Evolutionary conservation across 2,329 filamentous ascomycete genomes (phyloP), one percentile per base, ranked within the genome.

Genomic region (Colletotrichum melonis): DNA sequence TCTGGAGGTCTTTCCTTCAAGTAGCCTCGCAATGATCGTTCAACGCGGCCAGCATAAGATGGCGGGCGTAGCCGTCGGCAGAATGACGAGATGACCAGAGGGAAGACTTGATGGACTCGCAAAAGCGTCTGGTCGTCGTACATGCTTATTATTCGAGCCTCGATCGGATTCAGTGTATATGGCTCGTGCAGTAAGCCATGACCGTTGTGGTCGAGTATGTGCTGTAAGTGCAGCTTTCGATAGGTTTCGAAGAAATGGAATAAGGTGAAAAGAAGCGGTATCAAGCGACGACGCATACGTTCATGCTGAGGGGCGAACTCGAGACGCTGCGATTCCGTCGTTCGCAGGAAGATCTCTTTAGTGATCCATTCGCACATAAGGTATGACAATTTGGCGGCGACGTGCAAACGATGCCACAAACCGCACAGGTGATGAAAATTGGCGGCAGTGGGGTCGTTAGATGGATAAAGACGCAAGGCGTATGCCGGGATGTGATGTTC

Each of bases 171-270:
- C 54, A 89, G 73, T 0, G 90, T 92, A 75, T 89, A 92, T 0
- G 90, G 88, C 67, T 86, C 84, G 55, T 79, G 83, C 54, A 82
- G 81, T 58, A 92, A 76, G 5, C 90, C 88, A 62, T 87, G 83
- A 14, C 88, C 87, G 52, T 81, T 82, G 68, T 90, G 84, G 60
- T 88, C 84, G 62, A 83, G 82, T 28, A 92, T 85, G 73, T 90
- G 89, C 75, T 89, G 82, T 8, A 91, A 79, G 76, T 92, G 90
- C 3, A 91, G 82, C 52, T 85, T 86, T 71, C 91, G 88, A 77
- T 91, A 92, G 1, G 86, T 90, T 78, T 92, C 91, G 78, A 92
- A 92, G 78, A 92, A 92, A 79, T 92, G 91, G 75, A 92, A 92
- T 28, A 92, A 84, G 14, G 90, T 92, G 76, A 92, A 92, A 19